Conservation (phyloP, 2,329 filamentous ascomycete genomes). For the Pseudopithomyces chartarum region DNA sequence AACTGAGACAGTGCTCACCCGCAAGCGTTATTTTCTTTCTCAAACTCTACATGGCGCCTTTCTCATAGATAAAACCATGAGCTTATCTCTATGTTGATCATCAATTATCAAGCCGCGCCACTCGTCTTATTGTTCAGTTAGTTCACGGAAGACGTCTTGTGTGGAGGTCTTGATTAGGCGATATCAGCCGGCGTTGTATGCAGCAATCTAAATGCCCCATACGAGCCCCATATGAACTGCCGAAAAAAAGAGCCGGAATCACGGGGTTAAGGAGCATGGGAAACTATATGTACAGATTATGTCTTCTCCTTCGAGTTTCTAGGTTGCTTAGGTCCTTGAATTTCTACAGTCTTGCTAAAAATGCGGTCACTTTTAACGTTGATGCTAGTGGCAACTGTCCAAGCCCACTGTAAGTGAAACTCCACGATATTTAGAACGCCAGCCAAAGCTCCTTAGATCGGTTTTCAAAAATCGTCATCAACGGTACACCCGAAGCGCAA, state of each 20-base stretch:
- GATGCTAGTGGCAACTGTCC: slow-evolving; percentile 19
- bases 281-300: not conserved
- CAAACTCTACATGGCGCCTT: too few relatives aligned
- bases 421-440: not conserved
- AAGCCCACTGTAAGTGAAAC: slow-evolving; percentile 26
- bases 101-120: too few relatives aligned
- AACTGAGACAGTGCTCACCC: too few relatives aligned
- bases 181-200: not conserved
- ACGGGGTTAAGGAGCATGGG: not conserved
- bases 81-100: too few relatives aligned
- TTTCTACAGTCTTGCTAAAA: too few relatives aligned
- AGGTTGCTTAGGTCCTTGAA: too few relatives aligned
- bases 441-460: slow-evolving; percentile 19
- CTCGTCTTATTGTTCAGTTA: too few relatives aligned
- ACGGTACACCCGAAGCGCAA: slow-evolving; percentile 34
- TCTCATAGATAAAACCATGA: too few relatives aligned
- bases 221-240: not conserved
- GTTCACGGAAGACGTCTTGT: too few relatives aligned
- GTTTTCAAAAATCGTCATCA: slow-evolving; percentile 32
- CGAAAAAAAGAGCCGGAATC: not conserved
- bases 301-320: not conserved
- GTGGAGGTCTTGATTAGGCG: too few relatives aligned
- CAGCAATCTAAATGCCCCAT: not conserved
- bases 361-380: slow-evolving; percentile 12
- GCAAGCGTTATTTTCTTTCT: too few relatives aligned